Percentiles rank a stretch among this genome's conserved stretches.
Evolutionary conservation across 352 stramenopile species (phyloP).

Genomic region (Pelagophyceae sp.): DNA sequence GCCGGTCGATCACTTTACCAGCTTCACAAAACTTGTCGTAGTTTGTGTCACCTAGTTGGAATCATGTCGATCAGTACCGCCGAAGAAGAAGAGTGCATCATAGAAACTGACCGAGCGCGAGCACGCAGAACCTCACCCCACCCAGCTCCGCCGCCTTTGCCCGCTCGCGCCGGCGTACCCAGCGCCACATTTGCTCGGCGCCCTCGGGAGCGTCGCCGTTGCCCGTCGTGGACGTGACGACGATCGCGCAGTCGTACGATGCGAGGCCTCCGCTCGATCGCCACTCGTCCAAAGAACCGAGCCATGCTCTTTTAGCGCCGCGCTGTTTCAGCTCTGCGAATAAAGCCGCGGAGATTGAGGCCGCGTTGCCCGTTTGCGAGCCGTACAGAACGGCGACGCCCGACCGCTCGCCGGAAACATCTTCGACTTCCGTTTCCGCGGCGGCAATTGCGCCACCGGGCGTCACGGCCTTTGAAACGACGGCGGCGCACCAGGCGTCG

Average conservation of each 20-base stretch:
- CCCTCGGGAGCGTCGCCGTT: slow-evolving; percentile 90
- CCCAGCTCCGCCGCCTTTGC: slow-evolving; percentile 46
- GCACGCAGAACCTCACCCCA: slow-evolving; percentile 66
- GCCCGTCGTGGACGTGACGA: slow-evolving; percentile 84
- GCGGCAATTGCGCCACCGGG: too few species aligned
- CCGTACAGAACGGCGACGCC: slow-evolving; percentile 55
- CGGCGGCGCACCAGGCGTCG: too few species aligned
- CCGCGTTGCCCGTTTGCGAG: slow-evolving; percentile 70
- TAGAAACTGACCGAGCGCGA: too few species aligned
- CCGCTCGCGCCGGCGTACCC: slow-evolving; percentile 36
- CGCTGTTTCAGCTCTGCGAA: neutral
- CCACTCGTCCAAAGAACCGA: slow-evolving; percentile 21
- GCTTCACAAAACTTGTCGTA: slow-evolving; percentile 91
- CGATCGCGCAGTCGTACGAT: slow-evolving; percentile 43
- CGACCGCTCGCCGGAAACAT: neutral
- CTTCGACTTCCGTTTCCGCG: too few species aligned
- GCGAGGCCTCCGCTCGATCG: slow-evolving; percentile 20
- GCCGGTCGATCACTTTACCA: slow-evolving; percentile 74
- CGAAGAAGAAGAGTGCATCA: too few species aligned
- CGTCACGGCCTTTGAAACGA: too few species aligned
- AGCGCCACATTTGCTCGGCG: slow-evolving; percentile 77
- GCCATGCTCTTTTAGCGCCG: neutral
- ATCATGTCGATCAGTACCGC: too few species aligned
- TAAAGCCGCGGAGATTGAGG: slow-evolving; percentile 66
- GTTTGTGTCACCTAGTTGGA: slow-evolving; percentile 94